A percentile compares a stretch with the other conserved stretches of the same genome.
These are phyloP conservation scores for Cyclotella baltica DNA, from an alignment of 108 stramenopile genomes.

Conservation along the genomic window DNA sequence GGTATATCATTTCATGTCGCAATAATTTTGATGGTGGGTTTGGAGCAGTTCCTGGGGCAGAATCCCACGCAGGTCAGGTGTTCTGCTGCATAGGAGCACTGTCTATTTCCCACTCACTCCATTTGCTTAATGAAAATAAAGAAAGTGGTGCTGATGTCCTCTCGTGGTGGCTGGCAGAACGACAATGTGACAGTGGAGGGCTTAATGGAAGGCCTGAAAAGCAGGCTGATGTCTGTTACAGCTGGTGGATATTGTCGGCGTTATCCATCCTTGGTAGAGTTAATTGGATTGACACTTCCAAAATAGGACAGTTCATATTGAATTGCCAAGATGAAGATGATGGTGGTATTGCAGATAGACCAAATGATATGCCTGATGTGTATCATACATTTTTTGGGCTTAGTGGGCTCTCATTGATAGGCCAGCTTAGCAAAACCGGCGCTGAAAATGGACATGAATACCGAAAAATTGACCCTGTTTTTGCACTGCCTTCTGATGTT, in stretches of 20 bases:
- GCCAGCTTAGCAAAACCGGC: conserved; percentile 64
- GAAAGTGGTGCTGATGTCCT: conserved; percentile 76
- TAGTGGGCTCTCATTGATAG: conserved; percentile 90
- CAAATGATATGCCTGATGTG: conserved; percentile 95
- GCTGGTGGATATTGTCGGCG: conserved; percentile 97
- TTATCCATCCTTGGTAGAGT: conserved; percentile 93
- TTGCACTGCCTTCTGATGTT: conserved; percentile 86
- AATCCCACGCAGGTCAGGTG: conserved; percentile 97
- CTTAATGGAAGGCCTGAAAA: conserved; percentile 98
- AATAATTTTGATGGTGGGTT: conserved; percentile 98
- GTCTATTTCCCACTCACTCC: conserved; percentile 88
- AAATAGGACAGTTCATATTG: conserved; percentile 90
- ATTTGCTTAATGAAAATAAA: conserved; percentile 43
- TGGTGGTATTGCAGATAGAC: conserved; percentile 98
- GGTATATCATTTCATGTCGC: conserved; percentile 85
- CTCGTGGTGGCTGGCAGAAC: conserved; percentile 99
- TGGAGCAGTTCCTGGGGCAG: conserved; percentile 94
- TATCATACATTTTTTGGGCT: conserved; percentile 99
- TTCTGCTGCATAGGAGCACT: conserved; percentile 98
- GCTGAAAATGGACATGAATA: conserved; percentile 36
- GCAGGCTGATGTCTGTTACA: conserved; percentile 99
- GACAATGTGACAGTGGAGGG: conserved; percentile 98
- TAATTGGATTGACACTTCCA: conserved; percentile 88
- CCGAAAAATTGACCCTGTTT: conserved; percentile 86
- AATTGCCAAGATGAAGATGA: conserved; percentile 97